phyloP scores from a whole-genome alignment of 225 moss, liverwort and hornwort genomes.

The Ulota crispa region DNA sequence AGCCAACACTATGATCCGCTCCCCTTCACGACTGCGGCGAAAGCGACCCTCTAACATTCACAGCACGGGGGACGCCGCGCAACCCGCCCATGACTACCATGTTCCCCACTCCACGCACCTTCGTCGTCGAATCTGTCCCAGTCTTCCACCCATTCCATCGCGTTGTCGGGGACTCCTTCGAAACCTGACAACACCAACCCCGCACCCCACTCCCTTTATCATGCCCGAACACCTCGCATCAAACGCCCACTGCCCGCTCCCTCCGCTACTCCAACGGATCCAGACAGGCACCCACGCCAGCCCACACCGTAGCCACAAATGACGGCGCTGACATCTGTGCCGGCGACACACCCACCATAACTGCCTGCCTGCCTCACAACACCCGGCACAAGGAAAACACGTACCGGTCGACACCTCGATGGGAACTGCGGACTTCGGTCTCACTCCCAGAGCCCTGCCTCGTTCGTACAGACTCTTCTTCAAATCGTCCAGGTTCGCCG shows the following conservation, averaged over 20 bases:
- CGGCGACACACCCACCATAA: neutral
- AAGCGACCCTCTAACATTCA: neutral
- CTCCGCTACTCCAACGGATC: neutral
- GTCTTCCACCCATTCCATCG: slow-evolving; percentile 96
- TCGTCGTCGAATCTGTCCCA: slow-evolving; percentile 97
- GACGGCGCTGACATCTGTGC: neutral
- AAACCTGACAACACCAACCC: slow-evolving; percentile 58
- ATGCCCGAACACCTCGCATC: neutral
- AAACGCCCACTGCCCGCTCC: neutral
- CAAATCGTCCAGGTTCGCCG: slow-evolving; percentile 70
- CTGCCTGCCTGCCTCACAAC: neutral
- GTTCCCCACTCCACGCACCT: slow-evolving; percentile 47
- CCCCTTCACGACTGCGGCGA: neutral
- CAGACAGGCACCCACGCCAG: neutral
- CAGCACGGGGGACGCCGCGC: neutral
- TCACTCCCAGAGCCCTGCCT: slow-evolving; percentile 78
- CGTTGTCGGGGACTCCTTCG: slow-evolving; percentile 84
- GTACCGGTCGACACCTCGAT: slow-evolving; percentile 81
- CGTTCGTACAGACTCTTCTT: slow-evolving; percentile 82
- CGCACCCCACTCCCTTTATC: neutral
- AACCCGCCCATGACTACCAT: neutral
- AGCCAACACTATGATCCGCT: neutral
- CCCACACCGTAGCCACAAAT: neutral
- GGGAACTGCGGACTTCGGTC: slow-evolving; percentile 71
- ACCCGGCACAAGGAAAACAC: neutral